A percentile compares a stretch with the other conserved stretches of the same genome.
These are phyloP conservation scores for Carex sylvatica DNA, from an alignment of 202 grass and related monocot species.

Conservation along the genomic window DNA sequence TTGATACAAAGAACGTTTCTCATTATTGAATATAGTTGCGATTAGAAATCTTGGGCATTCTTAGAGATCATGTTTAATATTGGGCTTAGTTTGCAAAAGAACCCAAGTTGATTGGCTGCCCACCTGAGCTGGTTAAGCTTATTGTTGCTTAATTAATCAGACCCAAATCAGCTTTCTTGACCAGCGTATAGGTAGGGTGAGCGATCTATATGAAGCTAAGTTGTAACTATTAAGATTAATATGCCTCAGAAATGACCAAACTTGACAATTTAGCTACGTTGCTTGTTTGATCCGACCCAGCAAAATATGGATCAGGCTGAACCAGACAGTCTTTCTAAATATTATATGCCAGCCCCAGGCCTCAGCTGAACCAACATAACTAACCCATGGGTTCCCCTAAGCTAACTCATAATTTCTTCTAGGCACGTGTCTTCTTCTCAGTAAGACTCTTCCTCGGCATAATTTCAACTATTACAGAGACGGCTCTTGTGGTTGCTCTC, in stretches of 20 bases:
- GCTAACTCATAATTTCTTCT: conserved; percentile 32
- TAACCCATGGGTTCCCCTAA: conserved; percentile 20
- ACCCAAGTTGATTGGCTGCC: background rate
- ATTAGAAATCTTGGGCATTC: background rate
- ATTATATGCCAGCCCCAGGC: background rate
- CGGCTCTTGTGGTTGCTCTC: conserved; percentile 74
- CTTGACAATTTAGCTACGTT: background rate
- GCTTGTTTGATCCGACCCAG: background rate
- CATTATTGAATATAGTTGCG: background rate
- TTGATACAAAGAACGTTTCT: background rate
- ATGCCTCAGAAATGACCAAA: background rate
- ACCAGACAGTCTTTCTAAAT: background rate
- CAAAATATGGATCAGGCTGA: background rate
- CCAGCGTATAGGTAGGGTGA: background rate
- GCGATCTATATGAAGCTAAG: background rate
- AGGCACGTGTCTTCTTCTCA: conserved; percentile 83
- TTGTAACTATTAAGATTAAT: background rate
- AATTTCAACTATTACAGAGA: conserved; percentile 85
- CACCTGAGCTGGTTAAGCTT: background rate
- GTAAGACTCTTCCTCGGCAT: conserved; percentile 97
- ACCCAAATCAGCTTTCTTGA: background rate
- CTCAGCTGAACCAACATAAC: conserved; percentile 12
- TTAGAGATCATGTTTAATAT: background rate
- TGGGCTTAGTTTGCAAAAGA: background rate
- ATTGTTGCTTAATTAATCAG: background rate